Base-by-base conservation (phyloP, 1,139 yeast species). In the Diutina pseudorugosa region DNA sequence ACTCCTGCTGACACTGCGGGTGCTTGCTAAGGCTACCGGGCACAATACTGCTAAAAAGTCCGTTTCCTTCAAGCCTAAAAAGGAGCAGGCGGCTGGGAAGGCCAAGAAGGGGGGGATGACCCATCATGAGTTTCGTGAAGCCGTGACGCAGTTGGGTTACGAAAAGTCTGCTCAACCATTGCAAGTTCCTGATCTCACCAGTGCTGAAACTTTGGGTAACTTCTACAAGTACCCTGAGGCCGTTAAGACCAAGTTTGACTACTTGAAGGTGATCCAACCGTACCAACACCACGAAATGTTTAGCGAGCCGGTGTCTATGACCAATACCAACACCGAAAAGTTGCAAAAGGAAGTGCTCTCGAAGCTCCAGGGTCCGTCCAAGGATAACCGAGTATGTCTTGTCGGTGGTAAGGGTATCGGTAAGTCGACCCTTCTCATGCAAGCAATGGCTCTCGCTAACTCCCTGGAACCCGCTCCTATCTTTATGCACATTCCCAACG, bases 351-450 rank as follows among this genome's bases (percentile, higher is more conserved):
- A 72, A 54, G 57, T 73, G 7, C 53, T 59, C 16, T 64, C 65
- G 40, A 61, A 71, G 55, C 55, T 51, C 44, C n/a, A 49, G 3
- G 56, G 57, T 1, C 52, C 62, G 0, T 71, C 80, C 1, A 60
- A 63, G 18, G 60, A 67, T 12, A 85, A 82, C 63, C 73, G 86
- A 61, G 59, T 76, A 45, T 71, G 85, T 51, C 59, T 91, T 21
- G 67, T 79, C 36, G 98, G 98, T 47, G 82, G 76, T 54, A 70
- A 79, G 51, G 96, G 96, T 50, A 75, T 78, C 11, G 98, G 98
- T 11, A 91, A 91, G 69, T 79, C 93, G 2, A 80, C 90, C 0
- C 65, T 85, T 44, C 61, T 91, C 51, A 69, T 93, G 0, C 96
- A 91, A 65, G 74, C 83, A 1, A 85, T 85, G 54, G 84, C 93